Evolutionary conservation across 768 basidiomycete genomes (phyloP).

Genomic region (Kwoniella europaea): DNA sequence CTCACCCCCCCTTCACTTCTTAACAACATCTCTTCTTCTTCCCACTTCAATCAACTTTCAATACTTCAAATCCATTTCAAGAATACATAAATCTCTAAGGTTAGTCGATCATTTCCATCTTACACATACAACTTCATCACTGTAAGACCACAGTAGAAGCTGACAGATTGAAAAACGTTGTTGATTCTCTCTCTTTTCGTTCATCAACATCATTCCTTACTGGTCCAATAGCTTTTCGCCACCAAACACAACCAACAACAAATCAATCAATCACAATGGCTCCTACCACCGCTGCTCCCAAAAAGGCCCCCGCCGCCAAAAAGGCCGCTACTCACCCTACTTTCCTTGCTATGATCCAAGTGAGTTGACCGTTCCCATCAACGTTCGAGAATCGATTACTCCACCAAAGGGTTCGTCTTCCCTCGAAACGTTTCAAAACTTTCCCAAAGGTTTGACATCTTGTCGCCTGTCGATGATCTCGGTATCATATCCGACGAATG

Average conservation of each 20-base stretch:
- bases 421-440: not conserved
- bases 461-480: not conserved
- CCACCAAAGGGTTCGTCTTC: not conserved
- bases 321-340: slow-evolving; percentile 63
- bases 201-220: slow-evolving; percentile 8
- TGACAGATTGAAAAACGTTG: not conserved
- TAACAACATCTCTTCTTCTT: slow-evolving; percentile 16
- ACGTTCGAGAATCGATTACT: not conserved
- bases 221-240: slow-evolving; percentile 20
- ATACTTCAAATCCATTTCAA: slow-evolving; percentile 1
- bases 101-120: slow-evolving; percentile 9
- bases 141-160: not conserved
- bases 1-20: slow-evolving; percentile 29
- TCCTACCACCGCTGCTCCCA: slow-evolving; percentile 56
- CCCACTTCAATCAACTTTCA: slow-evolving; percentile 14
- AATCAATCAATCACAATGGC: slow-evolving; percentile 52
- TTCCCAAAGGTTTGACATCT: not conserved
- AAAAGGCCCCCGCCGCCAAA: slow-evolving; percentile 56
- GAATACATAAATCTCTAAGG: slow-evolving; percentile 13
- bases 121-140: not conserved
- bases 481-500: not conserved
- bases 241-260: slow-evolving; percentile 24
- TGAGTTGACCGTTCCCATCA: slow-evolving; percentile 38
- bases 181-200: slow-evolving; percentile 3
- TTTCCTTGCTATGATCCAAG: slow-evolving; percentile 62